Percentiles rank a stretch among this genome's conserved stretches.
These are phyloP conservation scores for Murraya paniculata DNA, from an alignment of 345 rosid species.

Conservation along the genomic window DNA sequence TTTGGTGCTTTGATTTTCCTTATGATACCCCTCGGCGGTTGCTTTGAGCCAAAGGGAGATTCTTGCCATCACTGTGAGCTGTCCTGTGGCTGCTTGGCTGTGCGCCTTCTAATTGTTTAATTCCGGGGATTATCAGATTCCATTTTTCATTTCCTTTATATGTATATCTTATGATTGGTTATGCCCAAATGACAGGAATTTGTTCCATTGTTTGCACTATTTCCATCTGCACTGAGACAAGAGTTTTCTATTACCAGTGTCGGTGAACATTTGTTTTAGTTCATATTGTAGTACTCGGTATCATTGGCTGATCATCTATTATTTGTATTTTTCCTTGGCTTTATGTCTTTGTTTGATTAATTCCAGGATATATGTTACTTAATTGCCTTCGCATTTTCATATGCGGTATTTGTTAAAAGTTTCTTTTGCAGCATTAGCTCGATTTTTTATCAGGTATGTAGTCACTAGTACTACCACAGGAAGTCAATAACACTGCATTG, in stretches of 20 bases:
- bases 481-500: too few species aligned
- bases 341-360: not conserved
- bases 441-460: not conserved
- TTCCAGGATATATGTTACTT: not conserved
- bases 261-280: not conserved
- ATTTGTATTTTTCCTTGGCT: not conserved
- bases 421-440: not conserved
- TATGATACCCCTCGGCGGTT: not conserved
- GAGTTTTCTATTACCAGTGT: not conserved
- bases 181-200: conserved; percentile 5
- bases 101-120: not conserved
- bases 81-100: not conserved
- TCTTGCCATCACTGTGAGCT: not conserved
- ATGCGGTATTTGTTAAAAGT: not conserved
- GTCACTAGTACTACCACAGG: too few species aligned
- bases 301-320: not conserved
- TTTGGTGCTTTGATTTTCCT: not conserved
- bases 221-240: not conserved
- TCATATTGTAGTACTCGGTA: not conserved
- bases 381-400: not conserved
- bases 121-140: not conserved
- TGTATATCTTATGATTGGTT: not conserved
- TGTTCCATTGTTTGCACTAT: not conserved
- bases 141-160: not conserved
- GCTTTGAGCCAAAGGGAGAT: not conserved